phyloP scores from a whole-genome alignment of 2,329 filamentous ascomycete species.

The Cladosporium cucumerinum region DNA sequence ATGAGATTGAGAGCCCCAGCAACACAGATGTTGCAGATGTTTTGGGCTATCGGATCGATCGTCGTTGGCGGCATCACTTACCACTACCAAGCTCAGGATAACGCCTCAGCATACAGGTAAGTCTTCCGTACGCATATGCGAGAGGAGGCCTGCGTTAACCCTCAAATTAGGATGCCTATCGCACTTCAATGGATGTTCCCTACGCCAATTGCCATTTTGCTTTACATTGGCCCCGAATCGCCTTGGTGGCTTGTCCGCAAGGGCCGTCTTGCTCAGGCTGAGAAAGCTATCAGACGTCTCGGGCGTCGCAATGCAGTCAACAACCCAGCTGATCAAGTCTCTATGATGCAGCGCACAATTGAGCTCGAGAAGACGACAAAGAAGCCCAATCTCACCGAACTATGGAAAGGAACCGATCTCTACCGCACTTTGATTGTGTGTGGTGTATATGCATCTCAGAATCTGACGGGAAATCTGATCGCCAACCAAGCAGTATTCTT shows the following conservation, averaged over 20 bases:
- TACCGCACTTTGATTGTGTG: conserved; percentile 56
- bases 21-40: conserved; percentile 64
- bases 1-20: conserved; percentile 55
- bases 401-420: conserved; percentile 55
- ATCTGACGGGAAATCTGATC: conserved; percentile 60
- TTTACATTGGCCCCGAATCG: conserved; percentile 51
- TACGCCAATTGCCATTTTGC: conserved; percentile 53
- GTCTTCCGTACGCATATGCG: conserved; percentile 10
- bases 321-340: conserved; percentile 46
- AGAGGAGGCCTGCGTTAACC: conserved; percentile 11
- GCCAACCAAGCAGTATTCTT: conserved; percentile 64
- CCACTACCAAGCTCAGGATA: conserved; percentile 44
- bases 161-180: conserved; percentile 49
- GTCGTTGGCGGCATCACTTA: conserved; percentile 59
- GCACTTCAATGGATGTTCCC: conserved; percentile 60
- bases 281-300: conserved; percentile 49
- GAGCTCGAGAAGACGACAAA: conserved; percentile 52
- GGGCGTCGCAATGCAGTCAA: conserved; percentile 41
- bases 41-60: conserved; percentile 61
- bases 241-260: conserved; percentile 56
- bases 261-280: conserved; percentile 46
- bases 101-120: conserved; percentile 43
- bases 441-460: conserved; percentile 57
- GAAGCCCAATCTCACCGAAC: conserved; percentile 49
- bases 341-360: conserved; percentile 58